Evolutionary conservation across 441 rosid species (phyloP).

Genomic region (Adansonia grandidieri): DNA sequence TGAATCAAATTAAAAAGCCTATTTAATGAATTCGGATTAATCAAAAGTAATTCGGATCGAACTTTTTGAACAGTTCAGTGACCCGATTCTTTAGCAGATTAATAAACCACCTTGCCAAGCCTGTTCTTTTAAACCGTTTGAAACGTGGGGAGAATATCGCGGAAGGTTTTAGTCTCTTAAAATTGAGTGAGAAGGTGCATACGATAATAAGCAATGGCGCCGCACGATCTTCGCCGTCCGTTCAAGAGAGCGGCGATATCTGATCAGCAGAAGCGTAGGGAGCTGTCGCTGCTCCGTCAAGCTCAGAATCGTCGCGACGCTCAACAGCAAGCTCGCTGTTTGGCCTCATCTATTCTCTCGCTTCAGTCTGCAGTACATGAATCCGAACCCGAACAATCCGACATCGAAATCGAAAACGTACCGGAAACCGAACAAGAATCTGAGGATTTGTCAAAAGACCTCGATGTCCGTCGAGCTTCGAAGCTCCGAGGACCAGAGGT

Average conservation of each 20-base stretch:
- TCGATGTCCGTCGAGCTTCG: constrained; percentile 67
- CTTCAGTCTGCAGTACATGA: constrained; percentile 49
- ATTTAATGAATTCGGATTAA: no score
- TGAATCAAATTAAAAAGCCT: no score
- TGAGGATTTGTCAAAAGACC: constrained; percentile 42
- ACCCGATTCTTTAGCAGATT: no score
- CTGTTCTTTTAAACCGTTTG: neutral
- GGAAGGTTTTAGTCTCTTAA: neutral
- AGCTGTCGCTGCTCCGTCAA: constrained; percentile 78
- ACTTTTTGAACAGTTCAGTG: no score
- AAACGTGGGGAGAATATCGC: neutral
- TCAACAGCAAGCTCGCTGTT: constrained; percentile 83
- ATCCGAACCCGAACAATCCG: constrained; percentile 43
- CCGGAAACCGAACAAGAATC: constrained; percentile 33
- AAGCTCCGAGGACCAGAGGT: constrained; percentile 72
- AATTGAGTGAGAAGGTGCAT: neutral
- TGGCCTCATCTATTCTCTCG: constrained; percentile 75
- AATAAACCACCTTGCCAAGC: neutral
- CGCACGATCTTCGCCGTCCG: constrained; percentile 81
- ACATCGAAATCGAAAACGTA: constrained; percentile 39
- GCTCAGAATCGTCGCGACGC: constrained; percentile 79
- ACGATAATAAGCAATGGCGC: constrained; percentile 52
- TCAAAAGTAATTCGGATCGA: neutral
- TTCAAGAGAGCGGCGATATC: constrained; percentile 80
- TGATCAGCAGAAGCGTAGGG: constrained; percentile 65